These are phyloP conservation scores for Scortechinia acanthostroma DNA, from an alignment of 2,329 filamentous ascomycete species.

Conservation along the genomic window DNA sequence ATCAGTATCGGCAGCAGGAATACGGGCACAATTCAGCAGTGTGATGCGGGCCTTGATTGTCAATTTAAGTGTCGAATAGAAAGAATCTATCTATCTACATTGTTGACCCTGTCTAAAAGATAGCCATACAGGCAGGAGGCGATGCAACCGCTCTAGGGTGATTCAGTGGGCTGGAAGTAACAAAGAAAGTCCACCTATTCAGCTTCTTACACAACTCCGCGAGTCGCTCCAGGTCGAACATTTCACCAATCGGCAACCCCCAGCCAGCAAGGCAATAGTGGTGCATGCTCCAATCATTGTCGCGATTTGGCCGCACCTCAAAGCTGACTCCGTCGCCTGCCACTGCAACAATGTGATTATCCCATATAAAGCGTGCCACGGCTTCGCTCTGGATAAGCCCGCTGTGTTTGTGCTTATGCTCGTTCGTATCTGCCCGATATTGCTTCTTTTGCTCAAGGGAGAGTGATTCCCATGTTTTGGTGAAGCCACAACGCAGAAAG, in stretches of 20 bases:
- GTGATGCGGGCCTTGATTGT: too few species aligned
- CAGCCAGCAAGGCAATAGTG: slow-evolving; percentile 36
- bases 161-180: slow-evolving; percentile 25
- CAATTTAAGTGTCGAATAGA: too few species aligned
- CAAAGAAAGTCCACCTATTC: slow-evolving; percentile 28
- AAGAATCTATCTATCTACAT: too few species aligned
- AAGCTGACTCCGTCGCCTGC: slow-evolving; percentile 46
- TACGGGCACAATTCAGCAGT: too few species aligned
- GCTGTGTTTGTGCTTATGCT: slow-evolving; percentile 19
- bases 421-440: slow-evolving; percentile 19
- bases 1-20: too few species aligned
- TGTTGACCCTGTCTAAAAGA: too few species aligned
- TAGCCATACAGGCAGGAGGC: neutral
- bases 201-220: slow-evolving; percentile 18
- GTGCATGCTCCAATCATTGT: slow-evolving; percentile 17
- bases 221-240: slow-evolving; percentile 34
- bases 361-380: slow-evolving; percentile 48
- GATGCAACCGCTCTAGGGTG: neutral
- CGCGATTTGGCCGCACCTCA: slow-evolving; percentile 20
- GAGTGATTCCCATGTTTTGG: slow-evolving; percentile 28
- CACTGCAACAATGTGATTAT: slow-evolving; percentile 44
- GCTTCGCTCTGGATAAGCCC: slow-evolving; percentile 38
- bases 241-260: slow-evolving; percentile 40
- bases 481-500: slow-evolving; percentile 44
- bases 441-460: slow-evolving; percentile 23